phyloP scores from a whole-genome alignment of 2,329 filamentous ascomycete genomes.

The Fusarium sarcochroum region DNA sequence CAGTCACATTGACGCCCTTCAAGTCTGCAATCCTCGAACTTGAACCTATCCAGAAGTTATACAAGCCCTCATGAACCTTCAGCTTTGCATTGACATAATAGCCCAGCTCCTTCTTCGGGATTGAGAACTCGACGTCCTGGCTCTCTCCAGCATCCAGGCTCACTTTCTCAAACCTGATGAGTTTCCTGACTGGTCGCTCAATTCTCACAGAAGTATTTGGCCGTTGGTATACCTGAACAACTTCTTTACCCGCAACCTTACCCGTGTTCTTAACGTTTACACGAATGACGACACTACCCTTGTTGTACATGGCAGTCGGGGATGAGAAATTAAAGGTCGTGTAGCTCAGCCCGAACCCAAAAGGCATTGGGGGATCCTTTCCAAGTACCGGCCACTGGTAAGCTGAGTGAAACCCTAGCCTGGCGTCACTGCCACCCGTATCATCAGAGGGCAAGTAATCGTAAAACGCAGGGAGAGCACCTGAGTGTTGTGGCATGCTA shows the following conservation, averaged over 20 bases:
- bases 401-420: slow-evolving; percentile 63
- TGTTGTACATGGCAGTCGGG: slow-evolving; percentile 34
- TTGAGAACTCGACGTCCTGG: slow-evolving; percentile 52
- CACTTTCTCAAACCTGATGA: slow-evolving; percentile 74
- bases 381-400: slow-evolving; percentile 56
- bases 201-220: slow-evolving; percentile 64
- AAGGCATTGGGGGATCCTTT: slow-evolving; percentile 53
- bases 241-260: slow-evolving; percentile 61
- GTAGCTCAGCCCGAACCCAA: slow-evolving; percentile 76
- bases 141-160: slow-evolving; percentile 68
- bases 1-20: slow-evolving; percentile 36
- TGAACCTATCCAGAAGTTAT: slow-evolving; percentile 51
- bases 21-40: slow-evolving; percentile 46
- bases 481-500: slow-evolving; percentile 62
- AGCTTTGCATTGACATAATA: slow-evolving; percentile 49
- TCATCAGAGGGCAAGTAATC: slow-evolving; percentile 75
- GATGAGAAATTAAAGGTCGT: slow-evolving; percentile 70
- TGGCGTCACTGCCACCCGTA: slow-evolving; percentile 69
- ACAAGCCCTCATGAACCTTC: slow-evolving; percentile 44
- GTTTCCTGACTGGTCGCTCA: slow-evolving; percentile 66
- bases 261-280: slow-evolving; percentile 72
- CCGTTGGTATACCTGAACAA: slow-evolving; percentile 67
- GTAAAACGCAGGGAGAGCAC: slow-evolving; percentile 73
- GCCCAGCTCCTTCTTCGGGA: slow-evolving; percentile 48
- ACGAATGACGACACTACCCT: slow-evolving; percentile 61